A percentile compares a stretch with the other conserved stretches of the same genome.
These are phyloP conservation scores for Curvularia sp. DNA, from an alignment of 2,329 filamentous ascomycete genomes.

Conservation along the genomic window DNA sequence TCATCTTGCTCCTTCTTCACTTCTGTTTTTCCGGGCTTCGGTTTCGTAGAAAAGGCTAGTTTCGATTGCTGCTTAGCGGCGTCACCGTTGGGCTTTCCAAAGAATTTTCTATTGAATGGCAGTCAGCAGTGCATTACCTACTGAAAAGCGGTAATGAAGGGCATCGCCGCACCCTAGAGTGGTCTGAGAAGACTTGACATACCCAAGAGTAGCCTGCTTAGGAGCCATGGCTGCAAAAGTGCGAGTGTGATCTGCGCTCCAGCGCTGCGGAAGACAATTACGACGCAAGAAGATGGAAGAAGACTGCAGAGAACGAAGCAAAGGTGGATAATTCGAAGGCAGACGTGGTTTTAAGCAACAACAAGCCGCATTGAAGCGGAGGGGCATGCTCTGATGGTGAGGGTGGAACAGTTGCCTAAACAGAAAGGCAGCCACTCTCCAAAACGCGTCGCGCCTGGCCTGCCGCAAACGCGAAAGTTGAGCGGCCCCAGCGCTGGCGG, in stretches of 20 bases:
- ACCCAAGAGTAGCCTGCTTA: slow-evolving; percentile 88
- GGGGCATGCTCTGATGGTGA: slow-evolving; percentile 41
- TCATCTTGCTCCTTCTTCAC: slow-evolving; percentile 25
- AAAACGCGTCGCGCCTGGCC: slow-evolving; percentile 39
- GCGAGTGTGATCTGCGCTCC: slow-evolving; percentile 17
- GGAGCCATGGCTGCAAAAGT: slow-evolving; percentile 53
- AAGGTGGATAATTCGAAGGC: slow-evolving; percentile 13
- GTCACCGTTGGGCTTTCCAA: slow-evolving; percentile 69
- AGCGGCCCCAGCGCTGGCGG: slow-evolving; percentile 12
- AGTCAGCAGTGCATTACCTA: slow-evolving; percentile 17
- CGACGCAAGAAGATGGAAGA: slow-evolving; percentile 10
- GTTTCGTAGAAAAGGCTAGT: slow-evolving; percentile 71
- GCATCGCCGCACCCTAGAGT: slow-evolving; percentile 70
- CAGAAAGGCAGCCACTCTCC: slow-evolving; percentile 23
- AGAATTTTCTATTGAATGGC: slow-evolving; percentile 75
- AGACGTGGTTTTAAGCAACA: slow-evolving; percentile 16
- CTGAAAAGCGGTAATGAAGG: not conserved
- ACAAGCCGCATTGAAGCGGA: slow-evolving; percentile 39
- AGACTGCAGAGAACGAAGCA: slow-evolving; percentile 17
- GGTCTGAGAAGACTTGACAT: slow-evolving; percentile 76
- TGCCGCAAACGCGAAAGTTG: slow-evolving; percentile 34
- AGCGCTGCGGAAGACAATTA: slow-evolving; percentile 14
- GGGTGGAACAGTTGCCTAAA: slow-evolving; percentile 22
- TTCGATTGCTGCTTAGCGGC: slow-evolving; percentile 77
- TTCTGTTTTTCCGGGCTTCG: slow-evolving; percentile 53